Evolutionary conservation across 768 basidiomycete species (phyloP), one percentile per base, ranked within the genome.

Genomic region (Rhizopogon sp.): DNA sequence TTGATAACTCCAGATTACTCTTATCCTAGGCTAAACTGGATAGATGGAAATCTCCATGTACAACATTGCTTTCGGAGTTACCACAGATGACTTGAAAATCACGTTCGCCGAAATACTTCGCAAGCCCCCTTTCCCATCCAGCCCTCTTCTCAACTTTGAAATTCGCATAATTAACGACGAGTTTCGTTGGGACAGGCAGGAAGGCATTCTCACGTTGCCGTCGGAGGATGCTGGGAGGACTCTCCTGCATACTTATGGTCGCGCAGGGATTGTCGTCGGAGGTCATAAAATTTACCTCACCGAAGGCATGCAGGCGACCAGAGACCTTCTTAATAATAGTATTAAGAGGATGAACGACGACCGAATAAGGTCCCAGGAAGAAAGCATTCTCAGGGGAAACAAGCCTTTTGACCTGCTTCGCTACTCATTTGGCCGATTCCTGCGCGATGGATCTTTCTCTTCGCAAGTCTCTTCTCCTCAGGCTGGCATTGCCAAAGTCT

Each of bases 341-440:
- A 46, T 74, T 6, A 55, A 61, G 16, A 54, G 53, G 5, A 59
- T 74, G 53, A 64, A 60, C 1, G 61, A 60, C 5, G 62, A 73
- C 51, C 74, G 72, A 0, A 44, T 50, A 20, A 49, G 35, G 16
- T 52, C 72, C n/a, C 52, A 22, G 46, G 33, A 25, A 8, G 64
- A 70, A 50, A 64, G 50, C 4, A 25, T 25, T 5, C 25, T 25
- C 25, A 4, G 25, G 25, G 4, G 4, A 25, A 62, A 66, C 0
- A 60, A 39, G 39, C 58, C 67, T 1, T 63, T 62, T 31, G 16
- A 16, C 1, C 66, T 74, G 31, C 41, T 35, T 2, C 60, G 58
- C 11, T 74, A 63, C 29, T 64, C 64, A 3, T 74, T 74, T 43
- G 74, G 74, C 2, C 74, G 66, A 13, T 71, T 75, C 50, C 70